Percentiles rank a stretch among this genome's conserved stretches.
phyloP scores from a whole-genome alignment of 1,139 yeast genomes.

The Debaryomycetaceae sp. region DNA sequence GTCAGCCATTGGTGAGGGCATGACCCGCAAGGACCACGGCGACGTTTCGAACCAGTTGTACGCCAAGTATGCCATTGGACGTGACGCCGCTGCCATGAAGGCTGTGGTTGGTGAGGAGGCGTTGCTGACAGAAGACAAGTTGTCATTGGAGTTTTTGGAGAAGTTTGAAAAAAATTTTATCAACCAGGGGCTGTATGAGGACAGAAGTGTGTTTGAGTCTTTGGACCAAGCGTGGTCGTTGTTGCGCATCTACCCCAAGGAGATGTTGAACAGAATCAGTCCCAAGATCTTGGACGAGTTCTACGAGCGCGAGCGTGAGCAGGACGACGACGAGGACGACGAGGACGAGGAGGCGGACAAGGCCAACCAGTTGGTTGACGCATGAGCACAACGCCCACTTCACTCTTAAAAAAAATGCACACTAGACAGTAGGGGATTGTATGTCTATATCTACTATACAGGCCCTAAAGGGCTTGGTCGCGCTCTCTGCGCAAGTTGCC shows the following conservation, averaged over 20 bases:
- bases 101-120: conserved; percentile 99
- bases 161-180: conserved; percentile 95
- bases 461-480: neutral
- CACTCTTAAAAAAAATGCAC: conserved; percentile 3
- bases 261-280: conserved; percentile 94
- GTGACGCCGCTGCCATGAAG: conserved; percentile 99
- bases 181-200: conserved; percentile 93
- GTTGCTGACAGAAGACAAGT: conserved; percentile 91
- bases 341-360: conserved; percentile 38
- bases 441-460: conserved; percentile 3
- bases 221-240: conserved; percentile 98
- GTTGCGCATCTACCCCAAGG: conserved; percentile 97
- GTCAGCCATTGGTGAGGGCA: conserved; percentile 99
- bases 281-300: conserved; percentile 95
- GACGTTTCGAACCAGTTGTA: conserved; percentile 98
- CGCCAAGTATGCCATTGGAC: conserved; percentile 99
- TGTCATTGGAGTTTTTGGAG: conserved; percentile 94
- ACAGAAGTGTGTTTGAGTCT: conserved; percentile 90
- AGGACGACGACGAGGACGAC: conserved; percentile 54
- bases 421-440: neutral
- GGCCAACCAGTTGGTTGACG: conserved; percentile 47
- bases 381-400: conserved; percentile 23
- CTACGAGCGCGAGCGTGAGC: conserved; percentile 79
- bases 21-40: conserved; percentile 99
- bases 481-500: conserved; percentile 52